phyloP scores from a whole-genome alignment of 805 yeast species.

The Starmerella etchellsii region DNA sequence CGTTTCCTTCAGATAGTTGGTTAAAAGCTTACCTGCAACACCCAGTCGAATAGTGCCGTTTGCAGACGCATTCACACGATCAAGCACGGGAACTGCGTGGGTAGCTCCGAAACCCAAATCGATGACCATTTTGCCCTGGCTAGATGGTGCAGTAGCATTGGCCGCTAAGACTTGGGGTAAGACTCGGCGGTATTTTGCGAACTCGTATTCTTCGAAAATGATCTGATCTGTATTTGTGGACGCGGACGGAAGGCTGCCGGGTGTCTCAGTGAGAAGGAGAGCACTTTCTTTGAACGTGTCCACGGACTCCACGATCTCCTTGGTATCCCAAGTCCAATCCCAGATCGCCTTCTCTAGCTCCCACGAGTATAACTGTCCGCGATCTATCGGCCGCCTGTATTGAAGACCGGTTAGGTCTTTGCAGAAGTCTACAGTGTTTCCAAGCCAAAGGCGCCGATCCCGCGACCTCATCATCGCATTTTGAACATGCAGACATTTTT shows the following conservation, averaged over 20 bases:
- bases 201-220: constrained; percentile 85
- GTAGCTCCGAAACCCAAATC: constrained; percentile 86
- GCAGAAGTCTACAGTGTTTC: constrained; percentile 51
- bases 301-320: constrained; percentile 5
- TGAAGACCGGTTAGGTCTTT: constrained; percentile 62
- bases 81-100: constrained; percentile 75
- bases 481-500: constrained; percentile 39
- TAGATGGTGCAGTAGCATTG: constrained; percentile 10
- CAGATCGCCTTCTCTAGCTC: constrained; percentile 76
- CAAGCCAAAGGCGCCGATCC: constrained; percentile 61
- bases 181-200: constrained; percentile 54
- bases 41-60: constrained; percentile 66
- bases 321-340: constrained; percentile 56
- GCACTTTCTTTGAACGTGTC: constrained; percentile 40
- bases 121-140: constrained; percentile 62
- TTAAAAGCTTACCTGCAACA: constrained; percentile 74
- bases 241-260: constrained; percentile 67
- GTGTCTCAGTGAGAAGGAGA: constrained; percentile 64
- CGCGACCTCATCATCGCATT: constrained; percentile 65
- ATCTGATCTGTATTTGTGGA: constrained; percentile 82
- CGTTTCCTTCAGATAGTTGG: constrained; percentile 71
- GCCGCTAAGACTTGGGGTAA: constrained; percentile 26
- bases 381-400: constrained; percentile 71
- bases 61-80: constrained; percentile 68
- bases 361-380: constrained; percentile 86